phyloP scores from a whole-genome alignment of 2,329 filamentous ascomycete species.

The Thyridium curvatum region DNA sequence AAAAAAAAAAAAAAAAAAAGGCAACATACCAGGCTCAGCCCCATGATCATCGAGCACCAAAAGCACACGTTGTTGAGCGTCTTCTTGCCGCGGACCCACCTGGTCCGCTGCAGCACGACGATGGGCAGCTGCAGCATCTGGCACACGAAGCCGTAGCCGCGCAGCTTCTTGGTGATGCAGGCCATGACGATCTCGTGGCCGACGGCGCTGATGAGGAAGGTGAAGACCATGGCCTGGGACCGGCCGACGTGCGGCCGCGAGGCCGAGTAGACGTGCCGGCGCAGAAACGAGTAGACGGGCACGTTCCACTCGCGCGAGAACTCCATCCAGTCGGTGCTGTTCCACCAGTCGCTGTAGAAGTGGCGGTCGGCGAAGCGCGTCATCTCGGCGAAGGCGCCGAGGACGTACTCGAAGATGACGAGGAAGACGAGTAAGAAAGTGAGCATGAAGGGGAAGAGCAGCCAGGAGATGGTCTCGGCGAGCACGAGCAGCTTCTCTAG shows the following conservation, averaged over 20 bases:
- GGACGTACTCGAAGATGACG: constrained; percentile 95
- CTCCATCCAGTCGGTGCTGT: constrained; percentile 84
- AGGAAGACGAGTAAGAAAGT: constrained; percentile 93
- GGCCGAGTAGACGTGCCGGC: constrained; percentile 87
- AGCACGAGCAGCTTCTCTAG: constrained; percentile 73
- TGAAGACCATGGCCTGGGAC: constrained; percentile 75
- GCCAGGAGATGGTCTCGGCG: constrained; percentile 80
- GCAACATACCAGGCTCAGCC: constrained; percentile 65
- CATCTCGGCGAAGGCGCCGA: constrained; percentile 91
- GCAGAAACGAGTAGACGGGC: constrained; percentile 93
- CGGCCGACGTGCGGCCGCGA: constrained; percentile 71
- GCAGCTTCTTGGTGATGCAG: constrained; percentile 93
- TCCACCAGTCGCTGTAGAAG: constrained; percentile 81
- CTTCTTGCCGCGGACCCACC: constrained; percentile 65
- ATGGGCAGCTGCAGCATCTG: constrained; percentile 98
- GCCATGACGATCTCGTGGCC: constrained; percentile 96
- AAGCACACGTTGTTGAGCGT: constrained; percentile 86
- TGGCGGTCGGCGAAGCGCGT: constrained; percentile 89
- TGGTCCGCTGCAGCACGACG: constrained; percentile 80
- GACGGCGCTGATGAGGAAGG: constrained; percentile 82
- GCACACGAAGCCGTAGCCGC: constrained; percentile 87
- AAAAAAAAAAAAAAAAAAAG: constrained; percentile 3
- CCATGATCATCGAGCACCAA: constrained; percentile 88
- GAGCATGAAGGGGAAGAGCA: constrained; percentile 96
- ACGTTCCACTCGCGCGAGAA: constrained; percentile 97